Conservation (phyloP, 176 grass and related monocot genomes). For the Juncus effusus region DNA sequence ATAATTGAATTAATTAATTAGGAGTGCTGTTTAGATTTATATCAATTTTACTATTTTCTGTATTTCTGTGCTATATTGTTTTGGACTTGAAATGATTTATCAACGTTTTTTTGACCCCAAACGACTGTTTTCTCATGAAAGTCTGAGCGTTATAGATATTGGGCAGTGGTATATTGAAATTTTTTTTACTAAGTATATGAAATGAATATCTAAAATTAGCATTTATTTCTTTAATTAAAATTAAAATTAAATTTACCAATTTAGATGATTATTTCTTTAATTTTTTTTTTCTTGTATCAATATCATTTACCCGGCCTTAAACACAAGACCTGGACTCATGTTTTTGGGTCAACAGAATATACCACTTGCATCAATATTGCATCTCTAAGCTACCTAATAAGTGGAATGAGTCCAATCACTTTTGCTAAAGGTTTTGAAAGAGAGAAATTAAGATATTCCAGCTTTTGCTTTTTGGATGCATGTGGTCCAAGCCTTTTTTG, state of each 20-base stretch:
- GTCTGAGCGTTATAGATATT: neutral
- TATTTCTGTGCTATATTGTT: too few relatives aligned
- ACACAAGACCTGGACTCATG: too few relatives aligned
- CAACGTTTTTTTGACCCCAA: too few relatives aligned
- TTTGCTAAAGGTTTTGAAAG: neutral
- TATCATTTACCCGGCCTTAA: neutral
- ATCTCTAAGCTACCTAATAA: neutral
- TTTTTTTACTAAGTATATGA: neutral
- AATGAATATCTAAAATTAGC: neutral
- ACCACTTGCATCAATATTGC: neutral
- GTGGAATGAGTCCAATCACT: slow-evolving; percentile 21
- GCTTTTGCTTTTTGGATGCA: neutral
- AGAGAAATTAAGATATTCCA: neutral
- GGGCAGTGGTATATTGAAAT: neutral
- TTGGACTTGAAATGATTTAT: too few relatives aligned
- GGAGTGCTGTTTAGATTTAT: neutral
- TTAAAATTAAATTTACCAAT: too few relatives aligned
- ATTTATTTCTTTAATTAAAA: neutral
- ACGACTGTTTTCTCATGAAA: neutral
- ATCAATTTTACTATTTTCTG: too few relatives aligned
- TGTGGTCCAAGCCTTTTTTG: neutral
- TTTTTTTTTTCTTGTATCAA: too few relatives aligned
- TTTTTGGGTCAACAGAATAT: slow-evolving; percentile 9
- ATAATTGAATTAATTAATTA: slow-evolving; percentile 12
- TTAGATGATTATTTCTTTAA: too few relatives aligned